Percentiles rank a stretch among this genome's conserved stretches.
Conservation (phyloP, 75 land plant genomes). For the Pinus albicaulis region DNA sequence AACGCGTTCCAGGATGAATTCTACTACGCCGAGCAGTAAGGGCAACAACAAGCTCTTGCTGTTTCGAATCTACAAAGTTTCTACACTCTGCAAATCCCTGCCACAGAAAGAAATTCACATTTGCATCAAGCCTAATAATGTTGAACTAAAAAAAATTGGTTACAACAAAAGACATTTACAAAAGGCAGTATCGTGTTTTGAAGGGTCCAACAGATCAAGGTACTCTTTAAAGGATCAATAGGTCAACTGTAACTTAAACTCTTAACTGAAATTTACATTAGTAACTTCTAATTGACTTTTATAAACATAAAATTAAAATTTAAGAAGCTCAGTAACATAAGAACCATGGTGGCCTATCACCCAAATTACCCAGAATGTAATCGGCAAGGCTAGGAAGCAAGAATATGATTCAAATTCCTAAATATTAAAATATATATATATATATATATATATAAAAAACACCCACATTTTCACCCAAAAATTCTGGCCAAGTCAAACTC, state of each 20-base stretch:
- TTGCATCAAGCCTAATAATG: neutral
- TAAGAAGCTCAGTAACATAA: neutral
- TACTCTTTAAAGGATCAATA: neutral
- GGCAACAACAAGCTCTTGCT: conserved; percentile 67
- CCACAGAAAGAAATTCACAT: conserved; percentile 11
- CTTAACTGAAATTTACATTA: neutral
- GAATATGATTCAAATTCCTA: too few relatives aligned
- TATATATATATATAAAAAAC: too few relatives aligned
- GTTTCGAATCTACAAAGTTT: conserved; percentile 65
- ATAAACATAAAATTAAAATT: neutral
- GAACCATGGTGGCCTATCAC: neutral
- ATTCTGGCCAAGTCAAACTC: too few relatives aligned
- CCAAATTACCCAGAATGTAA: too few relatives aligned
- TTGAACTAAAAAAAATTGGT: neutral
- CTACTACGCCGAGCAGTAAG: conserved; percentile 91
- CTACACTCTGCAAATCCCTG: conserved; percentile 96
- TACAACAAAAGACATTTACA: conserved; percentile 1
- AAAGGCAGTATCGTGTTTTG: neutral
- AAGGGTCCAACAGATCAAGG: too few relatives aligned
- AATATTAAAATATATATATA: too few relatives aligned
- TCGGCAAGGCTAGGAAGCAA: too few relatives aligned
- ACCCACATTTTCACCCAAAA: too few relatives aligned
- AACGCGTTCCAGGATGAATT: conserved; percentile 99
- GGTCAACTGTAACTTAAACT: neutral
- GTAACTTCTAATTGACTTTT: too few relatives aligned